Conservation (phyloP, 805 yeast species). For the Lachancea waltii region DNA sequence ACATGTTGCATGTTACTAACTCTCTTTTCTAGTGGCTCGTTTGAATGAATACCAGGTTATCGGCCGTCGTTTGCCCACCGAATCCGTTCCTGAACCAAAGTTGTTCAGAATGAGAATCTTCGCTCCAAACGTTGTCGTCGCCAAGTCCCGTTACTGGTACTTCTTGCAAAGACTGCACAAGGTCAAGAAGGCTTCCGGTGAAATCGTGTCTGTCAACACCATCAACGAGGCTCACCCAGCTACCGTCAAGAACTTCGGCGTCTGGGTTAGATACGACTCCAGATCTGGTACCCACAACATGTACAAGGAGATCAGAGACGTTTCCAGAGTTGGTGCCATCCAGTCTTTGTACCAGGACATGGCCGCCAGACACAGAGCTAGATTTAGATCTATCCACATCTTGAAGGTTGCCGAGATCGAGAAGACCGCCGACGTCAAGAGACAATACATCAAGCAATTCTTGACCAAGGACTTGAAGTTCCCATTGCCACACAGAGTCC, state of each 20-base stretch:
- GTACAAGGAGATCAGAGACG: slow-evolving; percentile 99
- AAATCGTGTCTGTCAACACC: slow-evolving; percentile 87
- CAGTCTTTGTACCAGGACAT: slow-evolving; percentile 98
- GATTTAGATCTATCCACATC: slow-evolving; percentile 99
- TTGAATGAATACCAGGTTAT: slow-evolving; percentile 99
- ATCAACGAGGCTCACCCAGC: slow-evolving; percentile 95
- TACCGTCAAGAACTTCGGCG: slow-evolving; percentile 98
- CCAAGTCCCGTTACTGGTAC: slow-evolving; percentile 99
- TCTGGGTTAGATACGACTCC: slow-evolving; percentile 99
- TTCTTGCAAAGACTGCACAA: slow-evolving; percentile 98
- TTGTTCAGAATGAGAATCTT: slow-evolving; percentile 99
- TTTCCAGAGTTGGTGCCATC: slow-evolving; percentile 98
- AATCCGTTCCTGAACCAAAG: slow-evolving; percentile 98
- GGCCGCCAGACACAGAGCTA: slow-evolving; percentile 99
- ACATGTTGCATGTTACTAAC: slow-evolving; percentile 6
- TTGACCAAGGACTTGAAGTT: slow-evolving; percentile 91
- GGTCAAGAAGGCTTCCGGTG: slow-evolving; percentile 99
- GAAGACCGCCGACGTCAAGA: slow-evolving; percentile 96
- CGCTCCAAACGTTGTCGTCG: slow-evolving; percentile 98
- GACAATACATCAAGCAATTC: slow-evolving; percentile 98
- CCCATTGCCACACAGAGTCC: slow-evolving; percentile 99
- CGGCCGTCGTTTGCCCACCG: slow-evolving; percentile 99
- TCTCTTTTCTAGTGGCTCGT: slow-evolving; percentile 66
- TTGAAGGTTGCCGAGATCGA: slow-evolving; percentile 98
- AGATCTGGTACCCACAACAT: slow-evolving; percentile 99